phyloP scores from a whole-genome alignment of 2,329 filamentous ascomycete genomes.

The Coniochaeta ligniaria region DNA sequence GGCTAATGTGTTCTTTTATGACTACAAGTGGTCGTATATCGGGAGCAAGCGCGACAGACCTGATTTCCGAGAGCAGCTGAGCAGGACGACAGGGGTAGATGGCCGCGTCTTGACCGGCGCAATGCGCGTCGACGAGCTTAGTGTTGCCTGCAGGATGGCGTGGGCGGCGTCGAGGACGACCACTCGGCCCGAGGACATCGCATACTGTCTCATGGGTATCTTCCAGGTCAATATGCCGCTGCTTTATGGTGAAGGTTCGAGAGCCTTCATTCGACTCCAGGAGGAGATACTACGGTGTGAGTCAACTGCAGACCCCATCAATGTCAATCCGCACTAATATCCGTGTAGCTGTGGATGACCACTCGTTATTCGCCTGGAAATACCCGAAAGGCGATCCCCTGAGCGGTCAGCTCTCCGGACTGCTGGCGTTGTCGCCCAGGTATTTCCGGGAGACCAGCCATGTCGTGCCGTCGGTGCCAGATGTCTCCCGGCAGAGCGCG shows the following conservation, averaged over 20 bases:
- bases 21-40: background rate
- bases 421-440: background rate
- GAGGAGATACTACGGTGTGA: constrained; percentile 6
- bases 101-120: background rate
- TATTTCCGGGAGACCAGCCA: background rate
- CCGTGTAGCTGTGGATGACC: background rate
- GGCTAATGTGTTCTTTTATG: background rate
- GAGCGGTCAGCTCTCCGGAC: background rate
- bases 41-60: background rate
- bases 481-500: background rate
- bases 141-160: constrained; percentile 8
- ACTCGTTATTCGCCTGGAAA: background rate
- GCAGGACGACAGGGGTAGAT: background rate
- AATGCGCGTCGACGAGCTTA: background rate
- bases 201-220: constrained; percentile 8
- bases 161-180: constrained; percentile 6
- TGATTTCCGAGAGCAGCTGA: background rate
- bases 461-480: background rate
- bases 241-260: constrained; percentile 5
- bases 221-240: constrained; percentile 6
- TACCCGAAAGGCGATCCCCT: background rate
- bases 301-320: background rate
- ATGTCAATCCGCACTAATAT: background rate
- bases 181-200: constrained; percentile 6
- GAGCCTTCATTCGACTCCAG: constrained; percentile 5